Percentiles rank a stretch among this genome's conserved stretches.
phyloP scores from a whole-genome alignment of 164 flowering plant species.

The Aristolochia fimbriata region DNA sequence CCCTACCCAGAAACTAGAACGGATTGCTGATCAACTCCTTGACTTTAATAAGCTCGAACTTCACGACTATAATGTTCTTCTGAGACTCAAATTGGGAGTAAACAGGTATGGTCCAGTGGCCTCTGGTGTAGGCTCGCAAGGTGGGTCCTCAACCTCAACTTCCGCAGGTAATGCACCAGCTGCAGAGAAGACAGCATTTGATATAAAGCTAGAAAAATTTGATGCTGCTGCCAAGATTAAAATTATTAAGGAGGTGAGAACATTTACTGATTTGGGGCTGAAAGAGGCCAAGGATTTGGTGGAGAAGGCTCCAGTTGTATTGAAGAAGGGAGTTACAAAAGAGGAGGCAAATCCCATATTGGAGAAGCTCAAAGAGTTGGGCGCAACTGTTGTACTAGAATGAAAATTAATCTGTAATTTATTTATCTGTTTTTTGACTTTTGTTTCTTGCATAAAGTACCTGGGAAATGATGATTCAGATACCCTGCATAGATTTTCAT shows the following conservation, averaged over 20 bases:
- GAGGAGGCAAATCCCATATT: constrained; percentile 40
- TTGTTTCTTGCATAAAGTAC: too few species aligned
- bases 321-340: constrained; percentile 52
- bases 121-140: constrained; percentile 17
- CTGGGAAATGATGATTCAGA: too few species aligned
- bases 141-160: constrained; percentile 14
- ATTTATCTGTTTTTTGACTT: too few species aligned
- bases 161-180: constrained; percentile 16
- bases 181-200: constrained; percentile 54
- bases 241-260: constrained; percentile 61
- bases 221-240: constrained; percentile 59
- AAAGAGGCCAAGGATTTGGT: constrained; percentile 77
- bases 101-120: constrained; percentile 39
- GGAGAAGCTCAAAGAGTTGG: constrained; percentile 48
- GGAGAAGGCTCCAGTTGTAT: constrained; percentile 51
- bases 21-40: constrained; percentile 59
- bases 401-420: constrained; percentile 3
- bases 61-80: constrained; percentile 47
- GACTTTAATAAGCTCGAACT: constrained; percentile 47
- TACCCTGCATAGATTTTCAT: too few species aligned
- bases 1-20: constrained; percentile 41
- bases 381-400: constrained; percentile 54
- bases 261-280: constrained; percentile 60
- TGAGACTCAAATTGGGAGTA: constrained; percentile 44
- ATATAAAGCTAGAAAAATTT: constrained; percentile 58